phyloP scores from a whole-genome alignment of 306 rosid species.

The Acmispon strigosus region DNA sequence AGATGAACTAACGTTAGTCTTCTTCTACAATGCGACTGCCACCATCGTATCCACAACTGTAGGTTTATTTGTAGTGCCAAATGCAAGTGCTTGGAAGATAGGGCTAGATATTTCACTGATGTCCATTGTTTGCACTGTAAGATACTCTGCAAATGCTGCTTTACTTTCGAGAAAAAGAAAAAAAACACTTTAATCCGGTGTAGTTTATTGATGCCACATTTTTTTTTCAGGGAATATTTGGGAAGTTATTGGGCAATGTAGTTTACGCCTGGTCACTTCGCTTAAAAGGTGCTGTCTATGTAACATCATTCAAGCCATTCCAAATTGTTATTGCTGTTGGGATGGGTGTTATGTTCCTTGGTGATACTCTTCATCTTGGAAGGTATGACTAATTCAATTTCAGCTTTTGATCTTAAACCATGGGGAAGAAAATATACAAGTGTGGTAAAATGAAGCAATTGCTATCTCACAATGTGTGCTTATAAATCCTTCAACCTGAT shows the following conservation, averaged over 20 bases:
- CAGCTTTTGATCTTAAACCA: background rate
- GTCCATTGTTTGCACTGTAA: slow-evolving; percentile 79
- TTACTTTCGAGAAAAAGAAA: background rate
- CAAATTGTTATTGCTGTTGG: slow-evolving; percentile 69
- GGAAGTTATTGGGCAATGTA: slow-evolving; percentile 57
- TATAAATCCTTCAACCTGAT: background rate
- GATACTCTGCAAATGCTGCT: slow-evolving; percentile 6
- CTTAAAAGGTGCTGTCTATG: slow-evolving; percentile 64
- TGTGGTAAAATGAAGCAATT: background rate
- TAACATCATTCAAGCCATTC: slow-evolving; percentile 82
- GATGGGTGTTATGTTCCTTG: slow-evolving; percentile 70
- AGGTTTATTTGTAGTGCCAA: slow-evolving; percentile 40
- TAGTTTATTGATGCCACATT: background rate
- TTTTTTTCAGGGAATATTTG: slow-evolving; percentile 58
- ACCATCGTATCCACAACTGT: slow-evolving; percentile 43
- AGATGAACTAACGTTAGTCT: slow-evolving; percentile 60
- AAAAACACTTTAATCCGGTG: background rate
- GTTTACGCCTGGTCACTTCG: slow-evolving; percentile 62
- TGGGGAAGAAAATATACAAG: background rate
- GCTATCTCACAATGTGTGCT: background rate
- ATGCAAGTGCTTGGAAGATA: slow-evolving; percentile 71
- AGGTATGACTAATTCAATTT: slow-evolving; percentile 39
- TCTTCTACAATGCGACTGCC: slow-evolving; percentile 51
- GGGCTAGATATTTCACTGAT: slow-evolving; percentile 44
- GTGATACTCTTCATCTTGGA: slow-evolving; percentile 73